phyloP scores from a whole-genome alignment of 163 green algal genomes.

The Volvox carteri region DNA sequence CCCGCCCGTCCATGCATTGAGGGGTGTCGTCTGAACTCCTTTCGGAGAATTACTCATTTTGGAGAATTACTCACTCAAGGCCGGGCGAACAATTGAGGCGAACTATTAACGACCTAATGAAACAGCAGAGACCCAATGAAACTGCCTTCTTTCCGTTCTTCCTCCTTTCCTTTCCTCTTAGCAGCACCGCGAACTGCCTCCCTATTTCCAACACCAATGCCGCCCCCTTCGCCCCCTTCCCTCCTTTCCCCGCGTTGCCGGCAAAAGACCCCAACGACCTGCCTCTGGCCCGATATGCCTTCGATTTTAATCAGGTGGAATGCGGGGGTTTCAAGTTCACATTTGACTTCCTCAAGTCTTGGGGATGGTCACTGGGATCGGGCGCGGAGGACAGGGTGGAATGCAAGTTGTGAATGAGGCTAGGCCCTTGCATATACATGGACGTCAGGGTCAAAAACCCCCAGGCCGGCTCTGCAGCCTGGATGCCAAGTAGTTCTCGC shows the following conservation, averaged over 20 bases:
- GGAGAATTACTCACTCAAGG: no score
- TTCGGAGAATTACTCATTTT: no score
- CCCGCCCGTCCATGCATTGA: neutral
- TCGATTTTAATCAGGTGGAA: conserved; percentile 50
- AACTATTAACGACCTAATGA: no score
- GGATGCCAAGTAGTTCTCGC: neutral
- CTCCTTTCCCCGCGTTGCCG: no score
- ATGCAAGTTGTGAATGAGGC: neutral
- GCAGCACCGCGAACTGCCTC: no score
- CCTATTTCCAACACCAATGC: no score
- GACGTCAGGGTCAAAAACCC: neutral
- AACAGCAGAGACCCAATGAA: no score
- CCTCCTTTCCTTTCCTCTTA: neutral
- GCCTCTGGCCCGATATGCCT: conserved; percentile 43
- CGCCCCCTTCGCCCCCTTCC: neutral
- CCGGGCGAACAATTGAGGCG: no score
- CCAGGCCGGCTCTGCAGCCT: neutral
- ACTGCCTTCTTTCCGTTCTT: no score
- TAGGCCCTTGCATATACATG: neutral
- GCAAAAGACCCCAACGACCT: conserved; percentile 50
- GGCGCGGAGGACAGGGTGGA: neutral
- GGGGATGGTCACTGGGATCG: neutral
- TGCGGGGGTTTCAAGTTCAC: no score
- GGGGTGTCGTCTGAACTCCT: no score
- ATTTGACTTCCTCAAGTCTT: neutral